Conservation (phyloP, 2,329 filamentous ascomycete species). For the Phaeosphaeria sp. region DNA sequence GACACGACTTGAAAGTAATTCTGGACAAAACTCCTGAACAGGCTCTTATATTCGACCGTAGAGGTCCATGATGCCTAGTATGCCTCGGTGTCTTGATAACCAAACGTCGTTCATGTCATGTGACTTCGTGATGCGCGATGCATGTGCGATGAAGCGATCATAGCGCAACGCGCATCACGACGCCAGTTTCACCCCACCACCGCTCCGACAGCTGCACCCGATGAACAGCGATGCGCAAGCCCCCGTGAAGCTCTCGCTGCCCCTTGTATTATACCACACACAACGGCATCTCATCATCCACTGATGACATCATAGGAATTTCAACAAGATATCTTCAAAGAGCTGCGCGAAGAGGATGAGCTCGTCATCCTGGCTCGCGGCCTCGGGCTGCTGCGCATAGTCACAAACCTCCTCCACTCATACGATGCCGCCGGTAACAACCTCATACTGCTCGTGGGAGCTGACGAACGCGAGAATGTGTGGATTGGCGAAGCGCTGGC, state of each 20-base stretch:
- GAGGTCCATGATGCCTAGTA: neutral
- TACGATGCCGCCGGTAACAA: slow-evolving; percentile 97
- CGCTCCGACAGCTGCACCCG: slow-evolving; percentile 21
- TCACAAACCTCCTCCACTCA: slow-evolving; percentile 95
- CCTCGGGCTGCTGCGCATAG: slow-evolving; percentile 86
- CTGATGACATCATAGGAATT: slow-evolving; percentile 66
- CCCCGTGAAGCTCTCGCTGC: slow-evolving; percentile 82
- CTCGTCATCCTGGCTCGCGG: slow-evolving; percentile 91
- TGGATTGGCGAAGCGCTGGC: slow-evolving; percentile 97
- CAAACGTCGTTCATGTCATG: slow-evolving; percentile 11
- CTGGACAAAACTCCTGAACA: too few species aligned
- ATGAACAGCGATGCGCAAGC: slow-evolving; percentile 52
- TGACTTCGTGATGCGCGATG: slow-evolving; percentile 33
- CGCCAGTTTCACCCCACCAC: slow-evolving; percentile 22
- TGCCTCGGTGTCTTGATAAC: neutral
- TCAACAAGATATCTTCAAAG: slow-evolving; percentile 88
- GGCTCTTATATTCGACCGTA: too few species aligned
- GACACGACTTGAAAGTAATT: too few species aligned
- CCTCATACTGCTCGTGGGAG: slow-evolving; percentile 85
- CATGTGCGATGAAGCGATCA: slow-evolving; percentile 10
- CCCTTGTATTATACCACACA: slow-evolving; percentile 61
- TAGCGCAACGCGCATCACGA: slow-evolving; percentile 23
- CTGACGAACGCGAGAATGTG: slow-evolving; percentile 90
- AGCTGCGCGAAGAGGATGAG: slow-evolving; percentile 80
- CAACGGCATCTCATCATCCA: neutral